Evolutionary conservation across 495 filamentous ascomycete genomes (phyloP), one percentile per base, ranked within the genome.

Genomic region (Hypomontagnella submonticulosa): DNA sequence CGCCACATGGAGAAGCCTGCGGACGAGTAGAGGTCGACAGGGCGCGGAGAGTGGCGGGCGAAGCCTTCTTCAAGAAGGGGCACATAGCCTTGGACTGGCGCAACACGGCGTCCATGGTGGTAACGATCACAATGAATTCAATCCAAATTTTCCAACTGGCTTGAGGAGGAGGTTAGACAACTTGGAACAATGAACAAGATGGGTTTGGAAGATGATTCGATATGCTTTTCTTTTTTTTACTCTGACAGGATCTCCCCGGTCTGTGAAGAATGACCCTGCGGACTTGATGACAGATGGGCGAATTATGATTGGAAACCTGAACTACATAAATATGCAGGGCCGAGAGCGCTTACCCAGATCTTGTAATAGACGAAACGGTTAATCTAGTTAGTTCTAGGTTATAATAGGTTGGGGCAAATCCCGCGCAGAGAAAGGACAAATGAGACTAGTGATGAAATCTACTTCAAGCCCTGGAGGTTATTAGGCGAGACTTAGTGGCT

Each of bases 71-170:
- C 76, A 99, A 87, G 79, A 99, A 98, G 50, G 95, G 95, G 77
- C 95, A 99, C 88, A 98, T 89, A 70, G 90, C 85, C 77, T 92
- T 91, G 68, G 92, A 97, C 78, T 97, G 95, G 73, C 91, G 90
- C 66, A 99, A 88, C 56, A 97, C 86, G 57, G 93, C 83, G 81
- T 99, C 95, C 95, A 99, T 99, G 71, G 63, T 99, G 71, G 63
- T 78, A 58, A 58, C 63, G 64, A 71, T 61, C 23, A 38, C 60
- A 8, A 63, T 36, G 30, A 38, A 18, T 41, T 18, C 13, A 49
- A 57, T 52, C 32, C 44, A 19, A 32, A 34, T 34, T 38, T 36
- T 38, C 13, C 36, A 52, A 42, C 50, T 50, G 65, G 61, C 56
- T 43, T 12, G 11, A 37, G 43, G 23, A 48, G 15, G 27, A 16